Evolutionary conservation across 495 filamentous ascomycete species (phyloP).

Genomic region (Podospora comata): DNA sequence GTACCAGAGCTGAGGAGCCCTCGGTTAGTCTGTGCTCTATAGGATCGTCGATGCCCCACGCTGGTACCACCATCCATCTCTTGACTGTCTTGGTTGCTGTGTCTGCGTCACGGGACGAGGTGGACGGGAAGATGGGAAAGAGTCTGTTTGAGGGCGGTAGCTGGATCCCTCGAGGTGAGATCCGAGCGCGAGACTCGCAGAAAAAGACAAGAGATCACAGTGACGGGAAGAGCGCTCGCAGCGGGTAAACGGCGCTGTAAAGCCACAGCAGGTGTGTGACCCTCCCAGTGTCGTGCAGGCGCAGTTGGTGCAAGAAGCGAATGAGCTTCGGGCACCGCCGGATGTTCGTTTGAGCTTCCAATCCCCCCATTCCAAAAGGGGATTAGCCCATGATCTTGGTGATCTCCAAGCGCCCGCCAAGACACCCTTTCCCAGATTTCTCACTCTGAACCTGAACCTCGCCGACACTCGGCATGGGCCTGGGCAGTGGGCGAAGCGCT

Average conservation of each 20-base stretch:
- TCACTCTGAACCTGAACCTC: not conserved
- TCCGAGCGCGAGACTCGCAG: not conserved
- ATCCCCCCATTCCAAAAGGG: not conserved
- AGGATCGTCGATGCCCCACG: not conserved
- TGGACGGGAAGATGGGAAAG: not conserved
- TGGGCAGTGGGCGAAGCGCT: slow-evolving; percentile 12
- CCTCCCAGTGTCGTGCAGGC: slow-evolving; percentile 15
- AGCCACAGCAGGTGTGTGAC: slow-evolving; percentile 1
- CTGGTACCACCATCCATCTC: not conserved
- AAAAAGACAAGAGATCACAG: not conserved
- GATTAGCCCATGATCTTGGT: slow-evolving; percentile 15
- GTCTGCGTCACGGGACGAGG: not conserved
- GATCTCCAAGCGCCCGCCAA: slow-evolving; percentile 27
- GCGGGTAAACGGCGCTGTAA: slow-evolving; percentile 4
- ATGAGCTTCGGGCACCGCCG: slow-evolving; percentile 10
- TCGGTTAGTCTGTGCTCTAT: not conserved
- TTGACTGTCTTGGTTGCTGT: not conserved
- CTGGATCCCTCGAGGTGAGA: not conserved
- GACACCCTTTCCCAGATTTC: slow-evolving; percentile 10
- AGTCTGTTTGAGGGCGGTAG: not conserved
- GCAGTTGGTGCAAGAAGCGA: slow-evolving; percentile 5
- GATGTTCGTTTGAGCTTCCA: slow-evolving; percentile 12
- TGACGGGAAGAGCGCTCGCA: not conserved
- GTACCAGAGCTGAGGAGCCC: not conserved
- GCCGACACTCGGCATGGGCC: not conserved